Evolutionary conservation across 2,329 filamentous ascomycete species (phyloP), one percentile per base, ranked within the genome.

Genomic region (Epichloe uncinata): DNA sequence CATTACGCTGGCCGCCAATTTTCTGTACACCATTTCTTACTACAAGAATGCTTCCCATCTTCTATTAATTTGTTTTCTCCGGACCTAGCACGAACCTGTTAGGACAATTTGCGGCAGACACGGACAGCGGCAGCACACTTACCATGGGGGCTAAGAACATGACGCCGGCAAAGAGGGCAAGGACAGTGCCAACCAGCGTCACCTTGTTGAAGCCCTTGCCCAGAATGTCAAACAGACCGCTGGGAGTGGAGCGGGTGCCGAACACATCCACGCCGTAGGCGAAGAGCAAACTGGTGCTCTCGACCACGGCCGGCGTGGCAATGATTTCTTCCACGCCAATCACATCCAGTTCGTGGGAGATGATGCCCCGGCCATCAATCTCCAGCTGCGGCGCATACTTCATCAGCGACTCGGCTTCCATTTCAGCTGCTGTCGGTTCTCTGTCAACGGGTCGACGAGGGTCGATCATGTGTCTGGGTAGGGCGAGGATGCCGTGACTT

Each of bases 191-290:
- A 37, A 96, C 66, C 61, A 98, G 78, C 58, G 89, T 85, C 50
- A 89, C 63, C 73, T 95, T 96, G 64, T 91, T 93, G 67, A 98
- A 98, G 2, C 87, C 87, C 68, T 89, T 93, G 54, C 89, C 93
- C 15, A 98, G 71, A 41, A 97, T 81, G 69, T 98, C 93, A 66
- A 98, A 98, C 15, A 85, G 78, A 58, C 85, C 81, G 66, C 88
- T 95, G 1, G 93, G 93, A n/a, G 84, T 80, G 11, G 94, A 79
- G 48, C 89, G 75, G 1, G 89, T 91, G 13, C 86, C 89, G 57
- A 94, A 98, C 2, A 97, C 71, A 64, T 98, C 93, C 13, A 88
- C 65, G 3, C 93, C 93, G 60, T 85, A 95, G 0, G 88, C 89
- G 60, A 96, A 84, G 12, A 98, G 77, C 50, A 97, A 66, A 59